phyloP scores from a whole-genome alignment of 352 stramenopile species.

The Thalassiosira sp. region DNA sequence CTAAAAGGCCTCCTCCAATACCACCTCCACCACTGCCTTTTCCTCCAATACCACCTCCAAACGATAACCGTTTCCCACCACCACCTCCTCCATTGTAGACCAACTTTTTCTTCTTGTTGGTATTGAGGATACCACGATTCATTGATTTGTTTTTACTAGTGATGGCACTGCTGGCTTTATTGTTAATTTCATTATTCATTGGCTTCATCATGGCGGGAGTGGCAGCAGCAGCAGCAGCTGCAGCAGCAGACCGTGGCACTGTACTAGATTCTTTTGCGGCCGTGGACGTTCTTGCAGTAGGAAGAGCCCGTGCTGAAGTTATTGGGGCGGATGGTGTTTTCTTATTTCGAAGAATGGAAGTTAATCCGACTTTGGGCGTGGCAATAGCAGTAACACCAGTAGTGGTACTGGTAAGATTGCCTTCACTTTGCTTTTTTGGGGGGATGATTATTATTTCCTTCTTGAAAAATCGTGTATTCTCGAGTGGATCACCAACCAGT shows the following conservation, averaged over 20 bases:
- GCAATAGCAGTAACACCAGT: background rate
- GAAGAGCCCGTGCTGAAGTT: background rate
- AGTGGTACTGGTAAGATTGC: background rate
- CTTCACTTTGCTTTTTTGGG: background rate
- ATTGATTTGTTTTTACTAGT: constrained; percentile 13
- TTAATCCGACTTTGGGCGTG: constrained; percentile 10
- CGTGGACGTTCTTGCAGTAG: background rate
- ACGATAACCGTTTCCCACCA: constrained; percentile 24
- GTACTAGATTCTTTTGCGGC: background rate
- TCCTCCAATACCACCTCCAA: constrained; percentile 18
- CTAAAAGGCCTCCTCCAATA: constrained; percentile 4
- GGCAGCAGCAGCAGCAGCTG: background rate
- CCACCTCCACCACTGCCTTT: background rate
- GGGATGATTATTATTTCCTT: constrained; percentile 4
- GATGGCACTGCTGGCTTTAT: background rate
- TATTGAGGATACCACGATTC: constrained; percentile 37
- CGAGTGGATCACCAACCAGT: constrained; percentile 50
- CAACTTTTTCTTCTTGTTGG: constrained; percentile 36
- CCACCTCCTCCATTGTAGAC: constrained; percentile 22
- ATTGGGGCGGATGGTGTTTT: constrained; percentile 2
- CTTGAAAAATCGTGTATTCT: constrained; percentile 36
- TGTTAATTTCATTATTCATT: background rate
- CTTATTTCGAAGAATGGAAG: constrained; percentile 39
- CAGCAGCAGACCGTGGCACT: background rate
- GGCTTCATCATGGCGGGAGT: constrained; percentile 6